A percentile compares a stretch with the other conserved stretches of the same genome.
Evolutionary conservation across 1,284 basidiomycete species (phyloP).

Genomic region (Apiotrichum siamense): DNA sequence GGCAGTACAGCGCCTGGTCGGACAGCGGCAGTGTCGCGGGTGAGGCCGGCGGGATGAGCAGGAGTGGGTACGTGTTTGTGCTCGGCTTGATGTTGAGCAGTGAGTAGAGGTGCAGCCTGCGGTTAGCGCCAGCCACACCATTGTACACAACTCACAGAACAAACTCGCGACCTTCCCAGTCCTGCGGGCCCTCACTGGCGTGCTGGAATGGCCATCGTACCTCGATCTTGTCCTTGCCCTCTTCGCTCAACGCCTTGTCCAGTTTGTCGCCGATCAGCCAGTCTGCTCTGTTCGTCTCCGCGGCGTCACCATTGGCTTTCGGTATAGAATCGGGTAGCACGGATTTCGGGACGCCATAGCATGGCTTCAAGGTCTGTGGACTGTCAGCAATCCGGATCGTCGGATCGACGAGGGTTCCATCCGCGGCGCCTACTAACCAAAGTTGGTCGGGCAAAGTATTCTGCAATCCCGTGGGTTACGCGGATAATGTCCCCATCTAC

Average conservation of each 20-base stretch:
- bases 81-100: slow-evolving; percentile 69
- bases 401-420: neutral
- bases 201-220: slow-evolving; percentile 80
- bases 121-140: slow-evolving; percentile 1
- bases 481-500: slow-evolving; percentile 35
- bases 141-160: slow-evolving; percentile 61
- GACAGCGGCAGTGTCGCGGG: slow-evolving; percentile 49
- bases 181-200: slow-evolving; percentile 56
- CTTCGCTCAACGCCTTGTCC: slow-evolving; percentile 67
- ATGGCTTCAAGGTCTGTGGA: slow-evolving; percentile 24
- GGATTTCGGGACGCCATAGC: slow-evolving; percentile 31
- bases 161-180: slow-evolving; percentile 88
- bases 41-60: slow-evolving; percentile 55
- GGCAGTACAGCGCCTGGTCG: slow-evolving; percentile 70
- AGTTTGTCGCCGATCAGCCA: slow-evolving; percentile 79
- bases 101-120: slow-evolving; percentile 76
- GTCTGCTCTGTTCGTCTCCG: slow-evolving; percentile 52
- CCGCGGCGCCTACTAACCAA: slow-evolving; percentile 20
- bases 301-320: slow-evolving; percentile 10
- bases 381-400: neutral
- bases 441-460: slow-evolving; percentile 30
- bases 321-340: neutral
- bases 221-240: slow-evolving; percentile 56
- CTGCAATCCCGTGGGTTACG: slow-evolving; percentile 30
- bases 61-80: slow-evolving; percentile 58